phyloP scores from a whole-genome alignment of 805 yeast species.

The Starmerella apis region DNA sequence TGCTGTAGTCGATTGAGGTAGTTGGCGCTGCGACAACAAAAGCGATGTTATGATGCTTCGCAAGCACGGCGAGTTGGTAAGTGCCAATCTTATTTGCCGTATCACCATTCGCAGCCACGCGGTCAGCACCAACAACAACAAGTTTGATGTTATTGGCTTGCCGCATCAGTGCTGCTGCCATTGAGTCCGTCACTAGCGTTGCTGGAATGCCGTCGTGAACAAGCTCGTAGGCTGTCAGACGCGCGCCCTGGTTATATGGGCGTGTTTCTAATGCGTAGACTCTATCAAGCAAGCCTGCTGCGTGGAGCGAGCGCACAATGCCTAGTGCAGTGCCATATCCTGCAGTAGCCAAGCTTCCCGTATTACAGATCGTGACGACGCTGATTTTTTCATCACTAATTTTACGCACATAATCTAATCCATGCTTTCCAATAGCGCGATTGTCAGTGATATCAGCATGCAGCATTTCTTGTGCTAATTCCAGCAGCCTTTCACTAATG shows the following conservation, averaged over 20 bases:
- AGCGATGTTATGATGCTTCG: slow-evolving; percentile 57
- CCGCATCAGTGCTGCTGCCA: slow-evolving; percentile 70
- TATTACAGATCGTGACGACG: slow-evolving; percentile 85
- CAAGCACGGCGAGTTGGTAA: slow-evolving; percentile 68
- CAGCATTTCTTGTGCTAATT: slow-evolving; percentile 42
- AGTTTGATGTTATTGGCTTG: slow-evolving; percentile 62
- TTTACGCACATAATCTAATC: slow-evolving; percentile 54
- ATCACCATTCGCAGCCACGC: slow-evolving; percentile 88
- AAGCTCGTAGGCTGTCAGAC: slow-evolving; percentile 83
- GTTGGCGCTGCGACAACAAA: slow-evolving; percentile 93
- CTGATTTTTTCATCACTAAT: slow-evolving; percentile 50
- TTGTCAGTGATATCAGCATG: slow-evolving; percentile 74
- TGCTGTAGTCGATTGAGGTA: slow-evolving; percentile 70
- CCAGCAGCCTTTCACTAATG: slow-evolving; percentile 30
- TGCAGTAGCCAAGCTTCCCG: slow-evolving; percentile 93
- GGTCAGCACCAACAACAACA: slow-evolving; percentile 89
- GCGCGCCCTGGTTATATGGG: slow-evolving; percentile 94
- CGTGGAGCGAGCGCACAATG: slow-evolving; percentile 61
- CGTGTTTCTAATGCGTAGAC: slow-evolving; percentile 88
- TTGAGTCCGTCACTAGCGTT: slow-evolving; percentile 79
- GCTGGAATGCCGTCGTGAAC: slow-evolving; percentile 79
- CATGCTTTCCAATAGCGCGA: slow-evolving; percentile 66
- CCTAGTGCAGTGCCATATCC: slow-evolving; percentile 98
- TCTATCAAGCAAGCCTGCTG: slow-evolving; percentile 46
- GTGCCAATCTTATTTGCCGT: slow-evolving; percentile 96